Evolutionary conservation across 2,329 filamentous ascomycete species (phyloP).

Genomic region (Colletotrichum lini): DNA sequence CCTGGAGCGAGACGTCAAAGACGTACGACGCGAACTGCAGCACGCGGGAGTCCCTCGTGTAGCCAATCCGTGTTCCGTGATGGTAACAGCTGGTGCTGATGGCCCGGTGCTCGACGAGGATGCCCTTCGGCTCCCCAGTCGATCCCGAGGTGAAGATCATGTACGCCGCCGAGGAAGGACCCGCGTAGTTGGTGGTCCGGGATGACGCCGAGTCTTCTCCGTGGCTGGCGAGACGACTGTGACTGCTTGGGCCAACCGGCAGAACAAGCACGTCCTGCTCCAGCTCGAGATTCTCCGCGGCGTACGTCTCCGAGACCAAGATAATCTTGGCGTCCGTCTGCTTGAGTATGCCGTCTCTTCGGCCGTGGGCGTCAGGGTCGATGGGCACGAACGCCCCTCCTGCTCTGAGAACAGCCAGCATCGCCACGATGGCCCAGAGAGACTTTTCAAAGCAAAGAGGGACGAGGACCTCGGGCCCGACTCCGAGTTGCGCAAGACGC

Average conservation of each 20-base stretch:
- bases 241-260: not conserved
- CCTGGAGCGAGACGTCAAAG: slow-evolving; percentile 66
- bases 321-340: slow-evolving; percentile 13
- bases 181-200: not conserved
- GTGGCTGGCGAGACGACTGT: not conserved
- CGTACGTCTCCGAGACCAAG: not conserved
- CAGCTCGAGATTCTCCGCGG: not conserved
- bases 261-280: not conserved
- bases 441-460: slow-evolving; percentile 49
- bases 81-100: not conserved
- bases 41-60: not conserved
- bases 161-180: not conserved
- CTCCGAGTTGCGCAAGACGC: slow-evolving; percentile 26
- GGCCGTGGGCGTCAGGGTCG: not conserved
- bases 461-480: slow-evolving; percentile 50
- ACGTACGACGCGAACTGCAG: slow-evolving; percentile 66
- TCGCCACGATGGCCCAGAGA: slow-evolving; percentile 41
- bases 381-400: slow-evolving; percentile 46
- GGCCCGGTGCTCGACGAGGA: slow-evolving; percentile 4
- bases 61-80: not conserved
- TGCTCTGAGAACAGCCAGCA: slow-evolving; percentile 46
- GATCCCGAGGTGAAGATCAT: slow-evolving; percentile 6
- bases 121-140: slow-evolving; percentile 8
- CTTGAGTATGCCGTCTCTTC: slow-evolving; percentile 4
- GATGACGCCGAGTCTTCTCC: not conserved